Conservation (phyloP, 2,329 filamentous ascomycete species). For the Xylaria sp. region DNA sequence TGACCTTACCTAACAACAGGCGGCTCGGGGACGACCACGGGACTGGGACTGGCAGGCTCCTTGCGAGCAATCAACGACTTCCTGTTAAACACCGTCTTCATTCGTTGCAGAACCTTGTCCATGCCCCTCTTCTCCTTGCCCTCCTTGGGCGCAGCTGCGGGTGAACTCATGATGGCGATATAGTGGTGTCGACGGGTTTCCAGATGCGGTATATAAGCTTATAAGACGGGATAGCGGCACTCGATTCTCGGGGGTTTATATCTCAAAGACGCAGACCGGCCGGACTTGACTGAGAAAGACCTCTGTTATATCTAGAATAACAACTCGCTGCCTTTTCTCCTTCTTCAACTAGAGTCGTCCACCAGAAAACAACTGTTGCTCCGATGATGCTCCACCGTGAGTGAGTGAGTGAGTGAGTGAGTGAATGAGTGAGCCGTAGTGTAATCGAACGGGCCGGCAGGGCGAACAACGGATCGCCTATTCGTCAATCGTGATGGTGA, state of each 20-base stretch:
- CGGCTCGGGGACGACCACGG: slow-evolving; percentile 9
- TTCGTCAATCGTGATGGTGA: neutral
- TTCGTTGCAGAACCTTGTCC: slow-evolving; percentile 43
- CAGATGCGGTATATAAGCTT: neutral
- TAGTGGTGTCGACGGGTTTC: neutral
- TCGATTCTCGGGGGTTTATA: slow-evolving; percentile 1
- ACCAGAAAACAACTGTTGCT: neutral
- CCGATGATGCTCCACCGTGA: too few species aligned
- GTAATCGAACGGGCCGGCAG: neutral
- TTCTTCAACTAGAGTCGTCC: neutral
- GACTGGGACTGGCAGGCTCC: slow-evolving; percentile 7
- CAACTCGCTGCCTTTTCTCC: slow-evolving; percentile 5
- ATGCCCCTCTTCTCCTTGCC: slow-evolving; percentile 42
- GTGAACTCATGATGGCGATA: slow-evolving; percentile 25
- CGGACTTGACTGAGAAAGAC: neutral
- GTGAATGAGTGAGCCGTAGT: neutral
- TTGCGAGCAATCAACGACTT: slow-evolving; percentile 35
- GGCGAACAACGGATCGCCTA: neutral
- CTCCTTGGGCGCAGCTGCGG: slow-evolving; percentile 21
- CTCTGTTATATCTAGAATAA: slow-evolving; percentile 10
- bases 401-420: neutral
- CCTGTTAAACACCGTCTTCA: slow-evolving; percentile 46
- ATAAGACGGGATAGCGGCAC: neutral
- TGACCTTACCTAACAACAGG: slow-evolving; percentile 23
- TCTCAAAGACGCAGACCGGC: neutral